These are phyloP conservation scores for Moesziomyces parantarcticus DNA, from an alignment of 1,284 basidiomycete species.

Conservation along the genomic window DNA sequence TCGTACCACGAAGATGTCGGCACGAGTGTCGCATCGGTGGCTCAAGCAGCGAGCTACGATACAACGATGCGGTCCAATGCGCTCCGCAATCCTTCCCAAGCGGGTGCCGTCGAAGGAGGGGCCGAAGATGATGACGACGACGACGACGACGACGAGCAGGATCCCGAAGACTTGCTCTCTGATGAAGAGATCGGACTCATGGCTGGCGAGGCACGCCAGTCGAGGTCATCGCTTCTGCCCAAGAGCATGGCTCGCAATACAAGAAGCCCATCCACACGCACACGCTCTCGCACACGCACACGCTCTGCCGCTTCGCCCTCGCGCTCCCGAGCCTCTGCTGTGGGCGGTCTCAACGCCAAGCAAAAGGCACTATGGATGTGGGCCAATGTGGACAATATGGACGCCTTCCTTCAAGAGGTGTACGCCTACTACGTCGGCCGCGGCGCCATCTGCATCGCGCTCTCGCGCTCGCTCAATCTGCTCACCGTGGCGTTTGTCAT, in stretches of 20 bases:
- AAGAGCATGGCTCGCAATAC: constrained; percentile 12
- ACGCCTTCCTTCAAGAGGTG: constrained; percentile 92
- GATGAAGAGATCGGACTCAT: constrained; percentile 43
- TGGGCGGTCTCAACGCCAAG: constrained; percentile 42
- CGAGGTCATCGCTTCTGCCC: background rate
- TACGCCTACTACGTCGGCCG: constrained; percentile 97
- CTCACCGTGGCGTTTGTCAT: constrained; percentile 97
- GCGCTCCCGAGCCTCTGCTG: constrained; percentile 30
- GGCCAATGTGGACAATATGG: constrained; percentile 97
- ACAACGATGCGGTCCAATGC: background rate
- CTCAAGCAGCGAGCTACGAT: too few species aligned
- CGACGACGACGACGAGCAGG: constrained; percentile 32
- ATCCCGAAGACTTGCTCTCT: constrained; percentile 36
- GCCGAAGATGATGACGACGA: constrained; percentile 2
- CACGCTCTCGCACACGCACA: constrained; percentile 17
- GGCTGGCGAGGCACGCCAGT: constrained; percentile 10
- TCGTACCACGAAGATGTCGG: constrained; percentile 16
- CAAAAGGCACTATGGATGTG: constrained; percentile 88
- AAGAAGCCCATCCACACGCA: constrained; percentile 10
- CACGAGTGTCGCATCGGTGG: constrained; percentile 13
- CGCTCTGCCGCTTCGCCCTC: constrained; percentile 16
- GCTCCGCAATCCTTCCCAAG: background rate
- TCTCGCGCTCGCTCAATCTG: constrained; percentile 86
- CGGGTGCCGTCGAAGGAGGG: background rate
- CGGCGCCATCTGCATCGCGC: constrained; percentile 91